Percentiles rank a stretch among this genome's conserved stretches.
phyloP scores from a whole-genome alignment of 306 rosid genomes.

The Vigna trinervia region DNA sequence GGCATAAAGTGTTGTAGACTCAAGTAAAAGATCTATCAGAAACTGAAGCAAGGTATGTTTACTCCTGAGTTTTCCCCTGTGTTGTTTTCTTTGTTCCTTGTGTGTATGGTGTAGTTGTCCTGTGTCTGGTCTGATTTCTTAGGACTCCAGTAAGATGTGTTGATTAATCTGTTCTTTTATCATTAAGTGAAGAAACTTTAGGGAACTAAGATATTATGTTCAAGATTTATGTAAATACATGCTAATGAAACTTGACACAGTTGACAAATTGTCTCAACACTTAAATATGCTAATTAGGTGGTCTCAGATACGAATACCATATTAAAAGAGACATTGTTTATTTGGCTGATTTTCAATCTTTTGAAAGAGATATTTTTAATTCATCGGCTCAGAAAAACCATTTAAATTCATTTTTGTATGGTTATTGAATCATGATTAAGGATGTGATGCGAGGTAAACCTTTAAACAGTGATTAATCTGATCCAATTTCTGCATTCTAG shows the following conservation, averaged over 20 bases:
- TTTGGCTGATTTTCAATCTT: background rate
- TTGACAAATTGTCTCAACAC: background rate
- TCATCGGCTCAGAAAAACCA: background rate
- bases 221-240: conserved; percentile 9
- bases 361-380: background rate
- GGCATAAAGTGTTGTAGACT: no score
- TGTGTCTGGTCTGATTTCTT: no score
- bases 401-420: background rate
- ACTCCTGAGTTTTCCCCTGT: no score
- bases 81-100: no score
- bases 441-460: conserved; percentile 4
- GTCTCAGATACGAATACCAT: background rate
- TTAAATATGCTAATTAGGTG: background rate
- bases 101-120: no score
- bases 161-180: no score
- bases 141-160: no score
- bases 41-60: no score
- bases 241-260: background rate
- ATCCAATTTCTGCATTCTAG: no score
- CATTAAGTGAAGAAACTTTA: background rate
- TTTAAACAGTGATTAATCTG: no score
- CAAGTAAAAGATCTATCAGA: no score
- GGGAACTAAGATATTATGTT: conserved; percentile 26
- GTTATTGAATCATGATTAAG: conserved; percentile 22
- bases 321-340: background rate